phyloP scores from a whole-genome alignment of 768 basidiomycete species.

The Mycena albidolilacea region DNA sequence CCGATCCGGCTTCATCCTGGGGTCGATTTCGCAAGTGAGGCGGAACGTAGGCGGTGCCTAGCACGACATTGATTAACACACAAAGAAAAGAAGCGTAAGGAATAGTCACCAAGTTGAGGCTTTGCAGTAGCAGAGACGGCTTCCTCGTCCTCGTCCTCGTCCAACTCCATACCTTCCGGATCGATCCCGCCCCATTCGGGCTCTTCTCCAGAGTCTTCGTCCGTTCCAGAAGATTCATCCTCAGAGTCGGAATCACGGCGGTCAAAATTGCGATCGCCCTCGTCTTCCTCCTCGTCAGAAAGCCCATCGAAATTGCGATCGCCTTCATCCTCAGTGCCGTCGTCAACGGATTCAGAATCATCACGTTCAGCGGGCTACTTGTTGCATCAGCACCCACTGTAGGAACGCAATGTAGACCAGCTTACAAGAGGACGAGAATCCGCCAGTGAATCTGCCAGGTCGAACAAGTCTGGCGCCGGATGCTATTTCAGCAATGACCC shows the following conservation, averaged over 20 bases:
- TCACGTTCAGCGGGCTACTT: constrained; percentile 6
- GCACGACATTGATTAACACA: constrained; percentile 20
- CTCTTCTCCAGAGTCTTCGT: constrained; percentile 42
- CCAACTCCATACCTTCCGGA: constrained; percentile 13
- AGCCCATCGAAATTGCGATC: no score
- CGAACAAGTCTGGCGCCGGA: constrained; percentile 63
- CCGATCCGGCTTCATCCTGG: constrained; percentile 50
- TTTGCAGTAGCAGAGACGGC: constrained; percentile 20
- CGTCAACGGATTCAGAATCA: constrained; percentile 18
- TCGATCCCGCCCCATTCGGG: constrained; percentile 53
- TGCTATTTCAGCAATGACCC: constrained; percentile 11
- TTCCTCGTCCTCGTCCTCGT: constrained; percentile 39
- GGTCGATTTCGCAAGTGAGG: constrained; percentile 75
- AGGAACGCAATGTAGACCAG: no score
- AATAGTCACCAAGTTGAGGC: constrained; percentile 24
- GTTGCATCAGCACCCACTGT: constrained; percentile 28
- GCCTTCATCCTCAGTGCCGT: neutral
- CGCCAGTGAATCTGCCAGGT: constrained; percentile 61
- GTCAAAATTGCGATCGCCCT: neutral
- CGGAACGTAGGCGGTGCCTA: constrained; percentile 79
- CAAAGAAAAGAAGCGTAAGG: neutral
- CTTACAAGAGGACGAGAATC: constrained; percentile 25
- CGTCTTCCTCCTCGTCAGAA: constrained; percentile 19
- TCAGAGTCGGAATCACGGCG: neutral
- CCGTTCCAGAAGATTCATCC: constrained; percentile 20